Conservation (phyloP, 1,139 yeast genomes). For the Magnusiomyces clavatus region DNA sequence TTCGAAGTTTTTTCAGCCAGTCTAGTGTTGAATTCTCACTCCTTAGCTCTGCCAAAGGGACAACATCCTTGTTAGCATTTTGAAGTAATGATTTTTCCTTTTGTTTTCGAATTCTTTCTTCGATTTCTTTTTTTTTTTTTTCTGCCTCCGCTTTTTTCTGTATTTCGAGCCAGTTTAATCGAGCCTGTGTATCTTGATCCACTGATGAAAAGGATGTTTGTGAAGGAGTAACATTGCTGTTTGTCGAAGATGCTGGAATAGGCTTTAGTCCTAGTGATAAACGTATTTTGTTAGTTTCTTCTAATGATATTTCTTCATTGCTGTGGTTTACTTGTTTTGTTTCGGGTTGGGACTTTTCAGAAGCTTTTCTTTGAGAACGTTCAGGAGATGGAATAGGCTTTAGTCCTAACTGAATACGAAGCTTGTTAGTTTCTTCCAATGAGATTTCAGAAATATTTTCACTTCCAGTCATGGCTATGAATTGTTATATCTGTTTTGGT, state of each 20-base stretch:
- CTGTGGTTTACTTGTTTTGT: not conserved
- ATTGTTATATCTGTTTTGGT: not conserved
- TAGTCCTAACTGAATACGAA: constrained; percentile 24
- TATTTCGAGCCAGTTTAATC: constrained; percentile 27
- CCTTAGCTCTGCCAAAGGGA: constrained; percentile 24
- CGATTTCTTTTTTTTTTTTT: constrained; percentile 11
- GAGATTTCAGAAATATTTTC: constrained; percentile 18
- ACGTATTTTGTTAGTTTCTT: constrained; percentile 34
- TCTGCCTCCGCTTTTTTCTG: constrained; percentile 14
- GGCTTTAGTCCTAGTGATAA: constrained; percentile 31
- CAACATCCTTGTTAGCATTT: constrained; percentile 23
- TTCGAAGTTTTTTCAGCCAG: constrained; percentile 23
- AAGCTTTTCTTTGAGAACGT: not conserved
- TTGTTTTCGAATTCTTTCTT: constrained; percentile 17
- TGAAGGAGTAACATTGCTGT: not conserved
- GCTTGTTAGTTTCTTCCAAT: constrained; percentile 27
- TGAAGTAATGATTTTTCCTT: constrained; percentile 21
- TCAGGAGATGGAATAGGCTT: constrained; percentile 30
- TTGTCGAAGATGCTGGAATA: constrained; percentile 20
- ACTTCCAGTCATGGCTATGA: constrained; percentile 1
- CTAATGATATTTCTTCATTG: constrained; percentile 24
- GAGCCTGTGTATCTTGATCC: constrained; percentile 27
- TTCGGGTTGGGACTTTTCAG: not conserved
- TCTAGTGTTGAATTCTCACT: constrained; percentile 12
- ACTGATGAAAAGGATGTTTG: constrained; percentile 11